Conservation (phyloP, 768 basidiomycete species). For the Rhizopogon sp. region DNA sequence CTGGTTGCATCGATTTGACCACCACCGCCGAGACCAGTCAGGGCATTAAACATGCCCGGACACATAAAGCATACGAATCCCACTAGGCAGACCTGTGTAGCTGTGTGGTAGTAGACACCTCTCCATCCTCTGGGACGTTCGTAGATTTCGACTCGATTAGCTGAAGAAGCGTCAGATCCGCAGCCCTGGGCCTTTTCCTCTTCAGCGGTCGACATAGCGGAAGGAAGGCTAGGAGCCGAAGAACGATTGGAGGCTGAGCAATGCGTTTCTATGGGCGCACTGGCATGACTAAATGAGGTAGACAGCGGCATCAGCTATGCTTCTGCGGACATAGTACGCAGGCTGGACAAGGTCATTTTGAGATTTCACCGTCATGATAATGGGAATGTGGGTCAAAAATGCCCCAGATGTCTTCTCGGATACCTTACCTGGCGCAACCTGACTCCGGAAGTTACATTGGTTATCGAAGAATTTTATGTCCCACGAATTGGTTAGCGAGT, state of each 20-base stretch:
- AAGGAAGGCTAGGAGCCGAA: neutral
- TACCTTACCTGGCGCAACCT: too few species aligned
- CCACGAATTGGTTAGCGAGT: too few species aligned
- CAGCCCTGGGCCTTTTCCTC: slow-evolving; percentile 3
- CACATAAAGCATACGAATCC: slow-evolving; percentile 64
- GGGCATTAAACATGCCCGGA: slow-evolving; percentile 71
- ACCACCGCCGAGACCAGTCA: slow-evolving; percentile 76
- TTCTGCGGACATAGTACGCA: too few species aligned
- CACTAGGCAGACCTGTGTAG: slow-evolving; percentile 44
- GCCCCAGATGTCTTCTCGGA: too few species aligned
- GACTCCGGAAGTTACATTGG: too few species aligned
- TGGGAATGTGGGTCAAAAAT: too few species aligned
- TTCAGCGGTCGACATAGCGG: neutral
- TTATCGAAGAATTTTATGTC: too few species aligned
- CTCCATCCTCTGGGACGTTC: slow-evolving; percentile 47
- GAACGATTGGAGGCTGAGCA: neutral
- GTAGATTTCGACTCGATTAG: slow-evolving; percentile 24
- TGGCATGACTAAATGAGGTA: neutral
- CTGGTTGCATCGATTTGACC: slow-evolving; percentile 66
- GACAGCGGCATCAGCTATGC: too few species aligned
- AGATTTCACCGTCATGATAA: too few species aligned
- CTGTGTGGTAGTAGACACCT: slow-evolving; percentile 54
- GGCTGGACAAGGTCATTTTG: too few species aligned
- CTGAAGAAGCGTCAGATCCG: neutral
- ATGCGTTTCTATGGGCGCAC: neutral